A percentile compares a stretch with the other conserved stretches of the same genome.
These are phyloP conservation scores for Nevesoporus exiguus DNA, from an alignment of 768 basidiomycete species.

Conservation along the genomic window DNA sequence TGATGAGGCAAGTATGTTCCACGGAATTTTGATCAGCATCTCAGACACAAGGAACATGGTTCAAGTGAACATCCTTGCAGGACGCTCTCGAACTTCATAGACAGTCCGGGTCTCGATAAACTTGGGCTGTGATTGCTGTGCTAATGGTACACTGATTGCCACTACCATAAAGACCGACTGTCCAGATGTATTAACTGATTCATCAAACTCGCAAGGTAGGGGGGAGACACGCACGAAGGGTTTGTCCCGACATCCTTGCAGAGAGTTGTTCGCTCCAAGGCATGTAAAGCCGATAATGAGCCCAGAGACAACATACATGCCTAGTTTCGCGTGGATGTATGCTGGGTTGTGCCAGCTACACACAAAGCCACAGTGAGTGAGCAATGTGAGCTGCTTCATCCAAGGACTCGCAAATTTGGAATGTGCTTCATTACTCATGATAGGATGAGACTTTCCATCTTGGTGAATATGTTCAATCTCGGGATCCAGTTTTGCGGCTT, in stretches of 20 bases:
- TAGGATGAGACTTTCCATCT: conserved; percentile 31
- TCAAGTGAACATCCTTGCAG: conserved; percentile 47
- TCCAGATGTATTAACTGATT: neutral
- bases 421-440: conserved; percentile 19
- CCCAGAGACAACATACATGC: conserved; percentile 32
- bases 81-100: neutral
- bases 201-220: fast-evolving
- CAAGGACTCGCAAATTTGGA: conserved; percentile 39
- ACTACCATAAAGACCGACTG: neutral
- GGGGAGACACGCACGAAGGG: conserved; percentile 34
- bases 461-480: conserved; percentile 44
- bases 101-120: neutral
- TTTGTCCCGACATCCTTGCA: conserved; percentile 41
- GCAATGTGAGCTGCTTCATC: conserved; percentile 33
- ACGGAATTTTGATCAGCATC: conserved; percentile 44
- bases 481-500: conserved; percentile 35
- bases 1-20: conserved; percentile 39
- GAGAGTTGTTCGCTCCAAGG: conserved; percentile 33
- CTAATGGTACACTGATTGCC: neutral
- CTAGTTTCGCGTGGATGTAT: conserved; percentile 39
- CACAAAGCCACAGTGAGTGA: conserved; percentile 16
- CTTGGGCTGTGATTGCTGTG: neutral
- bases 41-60: conserved; percentile 52
- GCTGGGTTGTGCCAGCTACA: conserved; percentile 39
- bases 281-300: conserved; percentile 44